Evolutionary conservation across 2,329 filamentous ascomycete genomes (phyloP).

Genomic region (Bipolaris zeicola): DNA sequence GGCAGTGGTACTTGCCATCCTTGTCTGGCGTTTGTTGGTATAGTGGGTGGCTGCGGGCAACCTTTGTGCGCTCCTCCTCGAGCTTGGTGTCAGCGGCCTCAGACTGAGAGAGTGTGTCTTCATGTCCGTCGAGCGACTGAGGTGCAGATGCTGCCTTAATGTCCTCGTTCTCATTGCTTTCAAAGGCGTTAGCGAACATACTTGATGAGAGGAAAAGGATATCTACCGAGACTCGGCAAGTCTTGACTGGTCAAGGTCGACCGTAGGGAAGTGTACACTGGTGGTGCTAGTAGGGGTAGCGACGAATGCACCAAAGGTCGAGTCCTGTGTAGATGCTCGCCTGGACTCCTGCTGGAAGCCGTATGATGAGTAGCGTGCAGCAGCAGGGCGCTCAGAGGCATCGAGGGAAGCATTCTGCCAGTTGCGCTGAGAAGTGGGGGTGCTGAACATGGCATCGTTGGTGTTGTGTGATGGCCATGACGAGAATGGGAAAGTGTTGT

Average conservation of each 20-base stretch:
- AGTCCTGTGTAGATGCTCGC: conserved; percentile 33
- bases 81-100: conserved; percentile 41
- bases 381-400: conserved; percentile 26
- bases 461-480: conserved; percentile 28
- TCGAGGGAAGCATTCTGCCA: conserved; percentile 30
- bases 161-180: conserved; percentile 34
- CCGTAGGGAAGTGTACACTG: conserved; percentile 31
- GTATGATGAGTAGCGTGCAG: conserved; percentile 38
- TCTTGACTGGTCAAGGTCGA: conserved; percentile 32
- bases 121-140: conserved; percentile 38
- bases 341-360: conserved; percentile 28
- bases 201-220: background rate
- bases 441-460: conserved; percentile 33
- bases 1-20: conserved; percentile 93
- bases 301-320: conserved; percentile 34
- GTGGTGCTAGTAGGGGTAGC: conserved; percentile 42
- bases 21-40: conserved; percentile 69
- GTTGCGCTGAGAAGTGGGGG: conserved; percentile 26
- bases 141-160: conserved; percentile 26
- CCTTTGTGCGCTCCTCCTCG: conserved; percentile 48
- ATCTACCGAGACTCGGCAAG: conserved; percentile 8
- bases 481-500: conserved; percentile 34
- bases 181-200: background rate
- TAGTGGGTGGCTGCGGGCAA: conserved; percentile 62
- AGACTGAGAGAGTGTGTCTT: conserved; percentile 35